Percentiles rank a stretch among this genome's conserved stretches.
Conservation (phyloP, 2,329 filamentous ascomycete genomes). For the Berkeleyomyces basicola region DNA sequence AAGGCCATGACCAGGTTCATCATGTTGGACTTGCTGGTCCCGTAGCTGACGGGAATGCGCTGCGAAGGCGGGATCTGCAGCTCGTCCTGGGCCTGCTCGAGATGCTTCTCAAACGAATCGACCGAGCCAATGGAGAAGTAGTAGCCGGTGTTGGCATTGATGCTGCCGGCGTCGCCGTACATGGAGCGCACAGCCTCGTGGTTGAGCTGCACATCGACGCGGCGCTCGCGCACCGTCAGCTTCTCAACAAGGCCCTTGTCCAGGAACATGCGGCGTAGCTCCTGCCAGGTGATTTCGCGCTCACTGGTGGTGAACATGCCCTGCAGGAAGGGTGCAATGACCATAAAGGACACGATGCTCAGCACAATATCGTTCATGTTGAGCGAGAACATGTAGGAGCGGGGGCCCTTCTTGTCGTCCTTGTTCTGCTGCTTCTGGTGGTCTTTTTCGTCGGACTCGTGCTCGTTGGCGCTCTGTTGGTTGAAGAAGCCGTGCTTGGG, state of each 20-base stretch:
- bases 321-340: constrained; percentile 25
- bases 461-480: background rate
- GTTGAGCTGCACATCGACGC: constrained; percentile 67
- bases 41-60: constrained; percentile 84
- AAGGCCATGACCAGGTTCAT: constrained; percentile 58
- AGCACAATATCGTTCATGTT: constrained; percentile 38
- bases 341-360: constrained; percentile 27
- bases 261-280: constrained; percentile 82
- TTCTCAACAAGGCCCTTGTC: constrained; percentile 94
- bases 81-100: constrained; percentile 78
- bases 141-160: constrained; percentile 56
- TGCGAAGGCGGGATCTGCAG: constrained; percentile 74
- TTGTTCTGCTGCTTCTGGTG: constrained; percentile 11
- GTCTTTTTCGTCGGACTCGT: constrained; percentile 12
- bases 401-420: constrained; percentile 24
- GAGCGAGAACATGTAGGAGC: constrained; percentile 20
- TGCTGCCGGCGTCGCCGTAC: constrained; percentile 56
- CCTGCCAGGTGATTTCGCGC: constrained; percentile 90
- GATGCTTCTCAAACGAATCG: constrained; percentile 74
- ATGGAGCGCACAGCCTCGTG: constrained; percentile 53
- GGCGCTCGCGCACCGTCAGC: constrained; percentile 57
- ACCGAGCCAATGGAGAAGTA: constrained; percentile 93
- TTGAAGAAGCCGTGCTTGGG: constrained; percentile 7
- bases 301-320: constrained; percentile 26
- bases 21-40: constrained; percentile 48